Base-by-base conservation (phyloP, 78 protist species). In the Pelomyxa schiedti region DNA sequence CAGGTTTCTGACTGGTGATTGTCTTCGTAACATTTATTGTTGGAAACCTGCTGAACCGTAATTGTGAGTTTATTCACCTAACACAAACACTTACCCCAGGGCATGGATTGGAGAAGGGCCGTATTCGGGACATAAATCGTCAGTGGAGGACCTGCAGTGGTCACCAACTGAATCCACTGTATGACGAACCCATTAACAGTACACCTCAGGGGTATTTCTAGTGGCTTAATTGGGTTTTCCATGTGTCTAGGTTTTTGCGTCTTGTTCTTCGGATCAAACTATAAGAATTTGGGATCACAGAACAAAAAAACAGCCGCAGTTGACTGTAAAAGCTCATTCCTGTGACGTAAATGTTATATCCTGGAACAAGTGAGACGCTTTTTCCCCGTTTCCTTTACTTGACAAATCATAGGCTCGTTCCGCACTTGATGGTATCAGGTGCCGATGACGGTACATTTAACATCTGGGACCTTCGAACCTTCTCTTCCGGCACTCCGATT, bases 131-230 rank as follows among this genome's bases (percentile, higher is more conserved):
- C 86, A 80, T 79, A 24, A 47, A 7, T 78, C 1, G 1, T 80
- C 88, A 39, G 86, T 90, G 35, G 94, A 90, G 69, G 94, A 90
- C 66, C 0, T 90, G 1, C 85, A 82, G 77, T 90, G 87, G 87
- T 52, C 77, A 8, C 91, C 94, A 9, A 43, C 42, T 0, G 89
- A 87, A 69, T 47, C 4, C 28, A 28, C 22, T 42, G 88, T 83
- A 29, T 0, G 74, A 42, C 42, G 30, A 26, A 7, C 8, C 6
- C 43, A 2, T 40, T 4, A 26, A 42, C 3, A 32, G 6, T 68
- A 2, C 2, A 4, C 3, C n/a, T 26, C 43, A n/a, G n/a, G n/a
- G n/a, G n/a, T n/a, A n/a, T n/a, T 2, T 68, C 39, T 6, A 3
- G n/a, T 6, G 4, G 3, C 72, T 8, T 5, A 32, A 4, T 2